Evolutionary conservation across 768 basidiomycete genomes (phyloP).

Genomic region (Boletus pseudo-olivaceus): DNA sequence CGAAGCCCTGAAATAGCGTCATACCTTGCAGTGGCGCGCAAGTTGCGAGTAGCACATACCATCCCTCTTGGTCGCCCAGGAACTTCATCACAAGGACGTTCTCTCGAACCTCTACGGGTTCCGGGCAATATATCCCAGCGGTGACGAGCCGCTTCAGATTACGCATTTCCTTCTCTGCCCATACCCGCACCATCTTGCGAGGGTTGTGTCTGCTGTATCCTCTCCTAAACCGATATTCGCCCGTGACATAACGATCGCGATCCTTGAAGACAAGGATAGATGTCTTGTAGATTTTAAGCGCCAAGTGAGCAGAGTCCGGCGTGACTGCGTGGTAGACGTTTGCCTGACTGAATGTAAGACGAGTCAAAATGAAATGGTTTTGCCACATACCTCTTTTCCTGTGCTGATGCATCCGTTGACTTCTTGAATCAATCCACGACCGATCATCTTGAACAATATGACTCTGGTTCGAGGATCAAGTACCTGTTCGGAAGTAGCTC

Average conservation of each 20-base stretch:
- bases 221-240: slow-evolving; percentile 91
- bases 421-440: slow-evolving; percentile 80
- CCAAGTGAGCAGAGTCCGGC: slow-evolving; percentile 57
- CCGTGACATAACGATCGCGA: slow-evolving; percentile 93
- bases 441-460: slow-evolving; percentile 95
- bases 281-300: slow-evolving; percentile 98
- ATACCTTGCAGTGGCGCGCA: neutral
- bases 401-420: slow-evolving; percentile 97
- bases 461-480: slow-evolving; percentile 93
- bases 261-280: slow-evolving; percentile 98
- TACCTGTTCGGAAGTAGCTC: slow-evolving; percentile 96
- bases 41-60: slow-evolving; percentile 46
- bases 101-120: slow-evolving; percentile 89
- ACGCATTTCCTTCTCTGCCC: slow-evolving; percentile 99
- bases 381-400: slow-evolving; percentile 81
- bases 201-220: slow-evolving; percentile 90
- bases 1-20: slow-evolving; percentile 61
- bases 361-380: neutral
- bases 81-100: slow-evolving; percentile 97
- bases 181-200: slow-evolving; percentile 96
- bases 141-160: slow-evolving; percentile 81
- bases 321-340: slow-evolving; percentile 93
- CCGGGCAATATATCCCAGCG: slow-evolving; percentile 85
- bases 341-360: slow-evolving; percentile 51
- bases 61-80: slow-evolving; percentile 75